Evolutionary conservation across 2,329 filamentous ascomycete genomes (phyloP).

Genomic region (Colletotrichum chlorophyti): DNA sequence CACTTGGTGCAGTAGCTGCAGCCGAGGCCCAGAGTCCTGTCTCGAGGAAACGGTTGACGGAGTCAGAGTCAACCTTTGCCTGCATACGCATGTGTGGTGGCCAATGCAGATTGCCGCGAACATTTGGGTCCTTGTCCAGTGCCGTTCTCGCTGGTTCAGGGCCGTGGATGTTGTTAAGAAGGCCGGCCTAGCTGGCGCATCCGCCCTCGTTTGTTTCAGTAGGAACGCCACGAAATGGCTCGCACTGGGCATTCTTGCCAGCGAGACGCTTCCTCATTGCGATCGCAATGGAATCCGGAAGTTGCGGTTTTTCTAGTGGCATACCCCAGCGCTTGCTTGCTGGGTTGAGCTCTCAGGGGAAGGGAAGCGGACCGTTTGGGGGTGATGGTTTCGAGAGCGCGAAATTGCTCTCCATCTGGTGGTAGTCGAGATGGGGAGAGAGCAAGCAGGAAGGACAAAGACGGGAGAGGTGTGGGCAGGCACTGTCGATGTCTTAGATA

Average conservation of each 20-base stretch:
- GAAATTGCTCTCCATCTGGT: no score
- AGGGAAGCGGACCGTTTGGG: not conserved
- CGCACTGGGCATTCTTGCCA: conserved; percentile 17
- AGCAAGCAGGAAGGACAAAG: no score
- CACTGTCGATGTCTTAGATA: no score
- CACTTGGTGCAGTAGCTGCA: not conserved
- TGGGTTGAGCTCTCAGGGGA: conserved; percentile 3
- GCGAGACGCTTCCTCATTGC: conserved; percentile 22
- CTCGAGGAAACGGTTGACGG: not conserved
- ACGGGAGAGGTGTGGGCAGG: no score
- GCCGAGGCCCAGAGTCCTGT: not conserved
- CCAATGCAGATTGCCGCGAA: conserved; percentile 1
- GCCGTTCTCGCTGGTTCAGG: not conserved
- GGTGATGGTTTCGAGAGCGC: not conserved
- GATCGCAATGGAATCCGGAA: no score
- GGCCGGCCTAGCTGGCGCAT: not conserved
- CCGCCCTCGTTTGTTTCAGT: conserved; percentile 5
- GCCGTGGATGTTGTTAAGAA: not conserved
- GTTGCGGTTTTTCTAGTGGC: not conserved
- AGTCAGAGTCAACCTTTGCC: conserved; percentile 1
- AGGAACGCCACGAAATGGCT: conserved; percentile 6
- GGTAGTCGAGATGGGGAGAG: not conserved
- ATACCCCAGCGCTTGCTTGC: conserved; percentile 10
- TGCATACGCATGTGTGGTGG: not conserved
- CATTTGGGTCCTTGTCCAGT: no score